These are phyloP conservation scores for Sclerotinia spermophila DNA, from an alignment of 2,329 filamentous ascomycete species.

Conservation along the genomic window DNA sequence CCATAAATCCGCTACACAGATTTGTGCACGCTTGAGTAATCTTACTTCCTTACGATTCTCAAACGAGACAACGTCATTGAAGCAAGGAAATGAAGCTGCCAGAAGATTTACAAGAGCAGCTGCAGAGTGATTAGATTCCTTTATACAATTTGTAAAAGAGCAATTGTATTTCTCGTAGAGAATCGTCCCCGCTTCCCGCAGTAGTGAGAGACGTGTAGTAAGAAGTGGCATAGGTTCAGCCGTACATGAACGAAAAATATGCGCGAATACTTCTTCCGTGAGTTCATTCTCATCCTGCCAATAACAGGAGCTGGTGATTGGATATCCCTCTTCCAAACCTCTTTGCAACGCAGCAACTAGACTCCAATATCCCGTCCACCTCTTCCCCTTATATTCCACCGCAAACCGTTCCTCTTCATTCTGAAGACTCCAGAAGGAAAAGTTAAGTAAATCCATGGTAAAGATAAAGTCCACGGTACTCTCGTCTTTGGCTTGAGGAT, in stretches of 20 bases:
- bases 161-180: constrained; percentile 77
- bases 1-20: constrained; percentile 94
- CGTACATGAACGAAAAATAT: constrained; percentile 83
- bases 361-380: constrained; percentile 95
- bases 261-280: constrained; percentile 65
- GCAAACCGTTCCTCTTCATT: constrained; percentile 69
- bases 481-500: constrained; percentile 79
- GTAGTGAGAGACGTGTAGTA: constrained; percentile 68
- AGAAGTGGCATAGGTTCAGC: constrained; percentile 85
- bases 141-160: constrained; percentile 69
- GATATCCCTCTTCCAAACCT: constrained; percentile 80
- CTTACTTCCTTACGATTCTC: constrained; percentile 69
- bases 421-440: constrained; percentile 87
- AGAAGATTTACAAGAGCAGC: constrained; percentile 82
- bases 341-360: constrained; percentile 82
- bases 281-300: constrained; percentile 78
- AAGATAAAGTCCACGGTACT: constrained; percentile 88
- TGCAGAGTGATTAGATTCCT: constrained; percentile 72
- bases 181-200: constrained; percentile 78
- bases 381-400: constrained; percentile 74
- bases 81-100: constrained; percentile 77
- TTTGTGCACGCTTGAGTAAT: constrained; percentile 91
- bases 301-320: constrained; percentile 83
- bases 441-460: constrained; percentile 94
- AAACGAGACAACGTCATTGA: constrained; percentile 76